Conservation (phyloP, 805 yeast species). For the Zygotorulaspora florentina region DNA sequence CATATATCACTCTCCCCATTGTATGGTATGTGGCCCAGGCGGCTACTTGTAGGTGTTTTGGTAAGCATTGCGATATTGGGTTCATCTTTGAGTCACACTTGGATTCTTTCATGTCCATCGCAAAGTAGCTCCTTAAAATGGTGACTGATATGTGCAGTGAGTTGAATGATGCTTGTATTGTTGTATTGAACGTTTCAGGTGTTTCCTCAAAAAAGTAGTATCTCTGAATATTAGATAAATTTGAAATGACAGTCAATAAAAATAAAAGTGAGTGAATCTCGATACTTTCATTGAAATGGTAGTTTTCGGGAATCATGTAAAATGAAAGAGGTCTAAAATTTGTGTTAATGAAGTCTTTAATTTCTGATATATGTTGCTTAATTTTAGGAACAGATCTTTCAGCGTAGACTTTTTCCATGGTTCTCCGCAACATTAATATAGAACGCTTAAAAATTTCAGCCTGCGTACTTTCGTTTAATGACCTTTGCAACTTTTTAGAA, state of each 20-base stretch:
- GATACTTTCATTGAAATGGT: not conserved
- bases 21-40: constrained; percentile 3
- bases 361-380: not conserved
- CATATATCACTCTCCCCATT: constrained; percentile 1
- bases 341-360: not conserved
- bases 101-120: not conserved
- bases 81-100: not conserved
- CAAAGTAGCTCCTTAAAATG: not conserved
- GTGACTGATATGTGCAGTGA: not conserved
- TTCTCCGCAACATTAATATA: not conserved
- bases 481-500: not conserved
- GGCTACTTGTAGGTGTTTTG: constrained; percentile 2
- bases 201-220: not conserved
- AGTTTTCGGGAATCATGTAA: constrained; percentile 1
- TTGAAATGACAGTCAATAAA: constrained; percentile 2
- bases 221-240: constrained; percentile 1
- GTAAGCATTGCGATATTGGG: not conserved
- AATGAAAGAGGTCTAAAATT: constrained; percentile 4
- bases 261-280: constrained; percentile 2
- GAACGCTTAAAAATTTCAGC: not conserved
- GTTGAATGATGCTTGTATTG: not conserved
- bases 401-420: not conserved
- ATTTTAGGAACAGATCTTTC: not conserved
- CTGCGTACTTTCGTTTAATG: not conserved
- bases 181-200: constrained; percentile 3